Evolutionary conservation across 2,329 filamentous ascomycete genomes (phyloP).

Genomic region (Byssochlamys sp.): DNA sequence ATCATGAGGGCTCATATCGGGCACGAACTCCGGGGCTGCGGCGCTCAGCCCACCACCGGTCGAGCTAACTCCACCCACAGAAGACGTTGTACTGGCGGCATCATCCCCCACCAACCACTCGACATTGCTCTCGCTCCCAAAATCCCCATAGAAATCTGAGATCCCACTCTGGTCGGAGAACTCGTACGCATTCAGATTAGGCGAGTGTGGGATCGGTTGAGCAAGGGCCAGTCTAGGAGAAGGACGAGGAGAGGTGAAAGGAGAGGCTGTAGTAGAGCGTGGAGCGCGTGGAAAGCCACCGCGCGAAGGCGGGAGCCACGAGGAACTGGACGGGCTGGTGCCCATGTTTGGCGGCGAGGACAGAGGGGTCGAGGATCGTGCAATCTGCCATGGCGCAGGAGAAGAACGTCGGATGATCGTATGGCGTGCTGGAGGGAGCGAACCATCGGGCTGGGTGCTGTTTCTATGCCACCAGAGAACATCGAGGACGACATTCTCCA

Average conservation of each 20-base stretch:
- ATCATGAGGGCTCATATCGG: conserved; percentile 95
- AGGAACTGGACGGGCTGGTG: conserved; percentile 72
- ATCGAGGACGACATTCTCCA: conserved; percentile 80
- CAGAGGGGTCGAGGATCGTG: conserved; percentile 64
- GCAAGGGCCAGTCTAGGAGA: conserved; percentile 85
- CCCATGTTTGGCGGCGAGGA: conserved; percentile 69
- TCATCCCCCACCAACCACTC: conserved; percentile 93
- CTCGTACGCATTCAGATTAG: conserved; percentile 87
- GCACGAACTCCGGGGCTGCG: conserved; percentile 70
- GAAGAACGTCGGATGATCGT: conserved; percentile 83
- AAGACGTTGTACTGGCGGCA: conserved; percentile 69
- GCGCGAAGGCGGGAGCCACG: conserved; percentile 64
- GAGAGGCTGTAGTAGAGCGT: conserved; percentile 68
- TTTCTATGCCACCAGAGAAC: conserved; percentile 57
- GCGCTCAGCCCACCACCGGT: conserved; percentile 55
- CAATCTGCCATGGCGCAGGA: conserved; percentile 81
- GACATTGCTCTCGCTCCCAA: conserved; percentile 77
- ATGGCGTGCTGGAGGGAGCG: conserved; percentile 71
- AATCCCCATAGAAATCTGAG: conserved; percentile 79
- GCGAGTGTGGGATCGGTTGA: conserved; percentile 89
- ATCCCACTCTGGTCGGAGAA: conserved; percentile 76
- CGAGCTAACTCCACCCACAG: conserved; percentile 64
- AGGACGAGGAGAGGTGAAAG: conserved; percentile 85
- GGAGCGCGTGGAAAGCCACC: conserved; percentile 67
- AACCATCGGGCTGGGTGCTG: conserved; percentile 43